A percentile compares a stretch with the other conserved stretches of the same genome.
phyloP scores from a whole-genome alignment of 768 basidiomycete species.

The Coprinopsis sp. region DNA sequence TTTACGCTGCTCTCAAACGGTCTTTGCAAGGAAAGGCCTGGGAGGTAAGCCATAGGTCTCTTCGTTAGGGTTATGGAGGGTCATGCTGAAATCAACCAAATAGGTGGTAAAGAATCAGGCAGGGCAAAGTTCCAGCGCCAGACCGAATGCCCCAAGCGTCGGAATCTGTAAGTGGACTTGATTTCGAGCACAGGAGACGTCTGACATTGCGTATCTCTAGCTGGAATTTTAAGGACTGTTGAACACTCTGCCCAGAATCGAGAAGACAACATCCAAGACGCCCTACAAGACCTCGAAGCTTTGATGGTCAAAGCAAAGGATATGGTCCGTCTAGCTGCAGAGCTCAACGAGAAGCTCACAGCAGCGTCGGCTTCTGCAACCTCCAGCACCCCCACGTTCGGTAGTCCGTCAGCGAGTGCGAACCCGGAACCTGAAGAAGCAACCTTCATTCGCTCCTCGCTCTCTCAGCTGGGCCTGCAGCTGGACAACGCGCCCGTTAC shows the following conservation, averaged over 20 bases:
- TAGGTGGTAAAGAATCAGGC: not conserved
- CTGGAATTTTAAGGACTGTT: conserved; percentile 77
- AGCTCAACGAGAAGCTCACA: conserved; percentile 79
- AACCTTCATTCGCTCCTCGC: conserved; percentile 81
- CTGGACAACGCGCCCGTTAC: conserved; percentile 79
- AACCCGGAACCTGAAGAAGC: conserved; percentile 71
- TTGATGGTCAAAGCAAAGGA: conserved; percentile 89
- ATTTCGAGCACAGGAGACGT: conserved; percentile 5
- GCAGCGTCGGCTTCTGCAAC: conserved; percentile 25
- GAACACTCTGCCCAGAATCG: conserved; percentile 61
- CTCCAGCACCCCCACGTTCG: conserved; percentile 20
- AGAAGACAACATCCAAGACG: conserved; percentile 64
- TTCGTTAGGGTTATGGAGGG: not conserved
- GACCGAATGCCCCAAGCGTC: conserved; percentile 2
- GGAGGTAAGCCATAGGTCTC: conserved; percentile 43
- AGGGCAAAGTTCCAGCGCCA: not conserved
- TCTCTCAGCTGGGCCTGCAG: conserved; percentile 85
- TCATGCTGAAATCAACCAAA: not conserved
- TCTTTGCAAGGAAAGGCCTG: conserved; percentile 69
- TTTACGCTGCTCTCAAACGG: conserved; percentile 73
- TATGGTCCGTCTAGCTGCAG: conserved; percentile 86
- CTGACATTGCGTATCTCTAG: conserved; percentile 32
- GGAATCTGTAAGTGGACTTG: conserved; percentile 13
- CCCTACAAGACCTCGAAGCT: conserved; percentile 83
- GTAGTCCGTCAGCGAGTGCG: conserved; percentile 18